phyloP scores from a whole-genome alignment of 2,329 filamentous ascomycete species.

The Ascochyta fabae region DNA sequence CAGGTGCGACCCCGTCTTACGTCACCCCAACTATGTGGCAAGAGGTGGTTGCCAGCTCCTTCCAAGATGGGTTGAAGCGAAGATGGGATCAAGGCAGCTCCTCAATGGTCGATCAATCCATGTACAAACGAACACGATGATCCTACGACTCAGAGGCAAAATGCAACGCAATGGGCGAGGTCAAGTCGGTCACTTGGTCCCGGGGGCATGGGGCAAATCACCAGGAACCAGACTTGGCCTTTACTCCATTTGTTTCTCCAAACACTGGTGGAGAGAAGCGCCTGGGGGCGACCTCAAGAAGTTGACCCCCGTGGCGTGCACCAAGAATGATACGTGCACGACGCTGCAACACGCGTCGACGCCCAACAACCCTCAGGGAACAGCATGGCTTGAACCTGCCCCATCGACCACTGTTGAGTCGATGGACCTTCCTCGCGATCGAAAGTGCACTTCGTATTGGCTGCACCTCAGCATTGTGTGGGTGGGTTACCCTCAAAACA shows the following conservation, averaged over 20 bases:
- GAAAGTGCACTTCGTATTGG: neutral
- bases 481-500: neutral
- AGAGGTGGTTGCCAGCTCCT: constrained; percentile 54
- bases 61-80: constrained; percentile 53
- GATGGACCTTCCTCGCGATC: neutral
- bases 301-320: neutral
- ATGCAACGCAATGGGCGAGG: neutral
- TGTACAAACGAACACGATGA: constrained; percentile 49
- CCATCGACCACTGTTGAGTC: neutral
- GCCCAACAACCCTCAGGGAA: neutral
- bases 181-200: neutral
- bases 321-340: neutral
- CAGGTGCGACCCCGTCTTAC: constrained; percentile 41
- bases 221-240: neutral
- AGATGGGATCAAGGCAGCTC: constrained; percentile 52
- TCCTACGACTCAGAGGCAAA: neutral
- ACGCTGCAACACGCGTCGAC: neutral
- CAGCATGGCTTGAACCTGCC: neutral
- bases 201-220: neutral
- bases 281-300: neutral
- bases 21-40: constrained; percentile 61
- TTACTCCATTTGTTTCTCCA: neutral
- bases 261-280: neutral
- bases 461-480: constrained; percentile 4
- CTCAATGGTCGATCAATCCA: constrained; percentile 45